phyloP scores from a whole-genome alignment of 768 basidiomycete genomes.

The Cystobasidium ongulense region DNA sequence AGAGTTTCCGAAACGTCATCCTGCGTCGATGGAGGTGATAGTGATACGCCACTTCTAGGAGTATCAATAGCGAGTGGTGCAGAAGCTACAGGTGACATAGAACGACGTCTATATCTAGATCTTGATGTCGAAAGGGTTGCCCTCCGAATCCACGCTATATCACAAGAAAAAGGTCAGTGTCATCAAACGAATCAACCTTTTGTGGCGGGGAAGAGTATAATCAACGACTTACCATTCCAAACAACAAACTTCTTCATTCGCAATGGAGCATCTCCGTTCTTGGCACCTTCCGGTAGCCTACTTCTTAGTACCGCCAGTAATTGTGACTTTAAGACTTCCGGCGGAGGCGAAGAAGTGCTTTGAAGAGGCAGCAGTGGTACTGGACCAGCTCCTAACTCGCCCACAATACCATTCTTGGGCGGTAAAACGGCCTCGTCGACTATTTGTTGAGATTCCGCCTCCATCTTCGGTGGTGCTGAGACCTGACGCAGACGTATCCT shows the following conservation, averaged over 20 bases:
- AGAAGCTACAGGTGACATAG: background rate
- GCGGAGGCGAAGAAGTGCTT: background rate
- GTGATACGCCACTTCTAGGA: background rate
- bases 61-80: background rate
- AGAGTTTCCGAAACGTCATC: too few relatives aligned
- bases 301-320: conserved; percentile 20
- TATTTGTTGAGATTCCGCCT: background rate
- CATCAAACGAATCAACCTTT: background rate
- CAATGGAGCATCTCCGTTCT: conserved; percentile 3
- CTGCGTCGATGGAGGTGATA: background rate
- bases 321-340: conserved; percentile 10
- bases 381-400: background rate
- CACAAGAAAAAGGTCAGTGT: background rate
- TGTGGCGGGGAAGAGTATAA: background rate
- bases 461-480: conserved; percentile 2
- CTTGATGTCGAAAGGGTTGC: background rate
- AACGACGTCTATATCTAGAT: background rate
- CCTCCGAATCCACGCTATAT: conserved; percentile 6
- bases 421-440: background rate
- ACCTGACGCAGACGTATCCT: background rate
- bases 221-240: conserved; percentile 18
- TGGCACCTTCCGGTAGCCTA: background rate
- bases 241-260: conserved; percentile 31
- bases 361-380: background rate
- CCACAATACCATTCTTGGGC: background rate